Conservation (phyloP, 257 asterid genomes). For the Striga asiatica region DNA sequence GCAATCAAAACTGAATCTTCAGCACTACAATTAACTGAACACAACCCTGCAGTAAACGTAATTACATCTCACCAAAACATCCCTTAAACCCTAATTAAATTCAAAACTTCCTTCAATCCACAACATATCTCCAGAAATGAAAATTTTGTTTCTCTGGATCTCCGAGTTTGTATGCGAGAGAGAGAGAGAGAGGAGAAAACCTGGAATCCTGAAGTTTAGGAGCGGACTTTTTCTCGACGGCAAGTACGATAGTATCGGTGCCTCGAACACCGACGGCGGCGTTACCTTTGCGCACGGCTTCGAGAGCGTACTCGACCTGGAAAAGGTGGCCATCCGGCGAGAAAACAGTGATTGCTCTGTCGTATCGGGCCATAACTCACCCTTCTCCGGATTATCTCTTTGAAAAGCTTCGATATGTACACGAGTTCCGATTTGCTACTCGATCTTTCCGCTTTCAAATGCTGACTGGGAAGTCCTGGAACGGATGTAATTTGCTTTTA, state of each 20-base stretch:
- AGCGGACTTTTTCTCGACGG: conserved; percentile 91
- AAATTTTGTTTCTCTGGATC: background rate
- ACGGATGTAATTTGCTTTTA: too few species aligned
- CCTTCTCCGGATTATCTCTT: background rate
- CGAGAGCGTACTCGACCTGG: conserved; percentile 96
- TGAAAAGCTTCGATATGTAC: conserved; percentile 13
- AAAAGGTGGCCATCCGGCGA: conserved; percentile 96
- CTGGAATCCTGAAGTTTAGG: conserved; percentile 96
- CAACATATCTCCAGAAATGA: conserved; percentile 1
- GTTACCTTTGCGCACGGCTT: conserved; percentile 95
- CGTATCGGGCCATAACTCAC: conserved; percentile 73
- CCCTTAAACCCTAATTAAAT: conserved; percentile 16
- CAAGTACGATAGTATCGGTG: conserved; percentile 71
- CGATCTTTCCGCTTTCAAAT: too few species aligned
- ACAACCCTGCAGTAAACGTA: background rate
- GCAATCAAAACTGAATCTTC: background rate
- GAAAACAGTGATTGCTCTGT: conserved; percentile 91
- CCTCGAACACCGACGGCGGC: conserved; percentile 98
- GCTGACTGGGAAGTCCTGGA: too few species aligned
- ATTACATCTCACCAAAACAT: conserved; percentile 4
- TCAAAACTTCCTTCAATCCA: background rate
- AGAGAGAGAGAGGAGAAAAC: conserved; percentile 15
- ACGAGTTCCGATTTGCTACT: too few species aligned
- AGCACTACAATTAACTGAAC: background rate
- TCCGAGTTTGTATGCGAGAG: background rate